Conservation (phyloP, 192 early-diverging fungal genomes). For the Backusella mclennaniae region DNA sequence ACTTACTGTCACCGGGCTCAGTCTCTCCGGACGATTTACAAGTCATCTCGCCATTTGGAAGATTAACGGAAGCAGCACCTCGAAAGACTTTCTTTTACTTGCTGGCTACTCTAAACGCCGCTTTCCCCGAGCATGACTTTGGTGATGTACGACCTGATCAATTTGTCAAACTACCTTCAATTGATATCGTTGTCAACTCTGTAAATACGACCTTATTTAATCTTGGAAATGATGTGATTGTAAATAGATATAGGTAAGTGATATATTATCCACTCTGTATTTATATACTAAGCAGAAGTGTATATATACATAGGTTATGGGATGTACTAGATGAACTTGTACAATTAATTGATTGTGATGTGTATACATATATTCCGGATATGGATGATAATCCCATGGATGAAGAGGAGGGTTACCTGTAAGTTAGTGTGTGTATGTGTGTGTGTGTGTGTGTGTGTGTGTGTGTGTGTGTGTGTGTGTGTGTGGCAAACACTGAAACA, state of each 20-base stretch:
- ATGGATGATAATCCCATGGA: constrained; percentile 87
- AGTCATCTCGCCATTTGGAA: constrained; percentile 83
- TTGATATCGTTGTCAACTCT: constrained; percentile 72
- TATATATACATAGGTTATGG: constrained; percentile 71
- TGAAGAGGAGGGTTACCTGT: constrained; percentile 81
- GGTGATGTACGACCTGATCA: constrained; percentile 80
- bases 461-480: background rate
- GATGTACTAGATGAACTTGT: constrained; percentile 83
- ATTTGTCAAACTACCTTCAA: constrained; percentile 74
- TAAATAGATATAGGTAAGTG: constrained; percentile 42
- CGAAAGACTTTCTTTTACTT: constrained; percentile 92
- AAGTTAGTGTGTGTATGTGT: constrained; percentile 29
- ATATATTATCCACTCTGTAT: background rate
- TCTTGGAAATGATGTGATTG: constrained; percentile 66
- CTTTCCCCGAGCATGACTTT: constrained; percentile 97
- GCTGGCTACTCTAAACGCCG: constrained; percentile 92
- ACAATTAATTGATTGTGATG: constrained; percentile 79
- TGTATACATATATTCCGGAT: constrained; percentile 90
- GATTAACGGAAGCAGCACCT: constrained; percentile 78
- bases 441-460: constrained; percentile 11
- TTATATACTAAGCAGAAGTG: background rate
- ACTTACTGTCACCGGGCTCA: constrained; percentile 57
- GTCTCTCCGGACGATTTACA: constrained; percentile 70
- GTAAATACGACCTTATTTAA: constrained; percentile 87
- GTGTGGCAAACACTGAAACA: background rate